Conservation (phyloP, 2,329 filamentous ascomycete species). For the Amauroascus verrucosus region DNA sequence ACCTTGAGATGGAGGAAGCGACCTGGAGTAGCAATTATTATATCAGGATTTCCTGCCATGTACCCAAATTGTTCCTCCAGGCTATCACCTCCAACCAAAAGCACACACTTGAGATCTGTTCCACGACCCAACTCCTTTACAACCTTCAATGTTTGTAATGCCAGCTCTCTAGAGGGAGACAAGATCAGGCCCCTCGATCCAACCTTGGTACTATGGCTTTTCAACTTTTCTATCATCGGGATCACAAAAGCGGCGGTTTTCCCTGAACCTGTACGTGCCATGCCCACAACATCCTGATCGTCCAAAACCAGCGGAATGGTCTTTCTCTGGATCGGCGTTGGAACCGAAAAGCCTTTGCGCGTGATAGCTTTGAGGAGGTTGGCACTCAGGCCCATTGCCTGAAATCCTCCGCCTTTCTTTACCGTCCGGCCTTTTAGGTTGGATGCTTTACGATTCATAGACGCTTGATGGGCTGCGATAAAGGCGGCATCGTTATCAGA, state of each 20-base stretch:
- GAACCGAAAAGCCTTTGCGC: slow-evolving; percentile 88
- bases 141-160: slow-evolving; percentile 88
- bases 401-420: slow-evolving; percentile 94
- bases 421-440: slow-evolving; percentile 75
- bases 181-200: slow-evolving; percentile 79
- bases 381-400: slow-evolving; percentile 80
- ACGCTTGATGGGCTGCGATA: slow-evolving; percentile 77
- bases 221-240: slow-evolving; percentile 91
- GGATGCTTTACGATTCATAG: slow-evolving; percentile 73
- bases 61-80: slow-evolving; percentile 88
- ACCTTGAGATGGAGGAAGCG: slow-evolving; percentile 95
- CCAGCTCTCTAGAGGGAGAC: slow-evolving; percentile 87
- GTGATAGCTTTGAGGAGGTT: slow-evolving; percentile 82
- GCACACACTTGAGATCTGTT: slow-evolving; percentile 79
- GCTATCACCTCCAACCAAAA: slow-evolving; percentile 90
- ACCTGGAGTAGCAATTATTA: slow-evolving; percentile 92
- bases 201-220: slow-evolving; percentile 74
- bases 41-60: slow-evolving; percentile 92
- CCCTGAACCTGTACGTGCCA: slow-evolving; percentile 96
- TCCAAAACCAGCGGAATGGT: slow-evolving; percentile 86
- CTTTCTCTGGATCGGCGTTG: slow-evolving; percentile 94
- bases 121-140: slow-evolving; percentile 88
- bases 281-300: slow-evolving; percentile 91
- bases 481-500: slow-evolving; percentile 66
- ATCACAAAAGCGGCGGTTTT: slow-evolving; percentile 98